phyloP scores from a whole-genome alignment of 805 yeast genomes.

The Candida adriatica region DNA sequence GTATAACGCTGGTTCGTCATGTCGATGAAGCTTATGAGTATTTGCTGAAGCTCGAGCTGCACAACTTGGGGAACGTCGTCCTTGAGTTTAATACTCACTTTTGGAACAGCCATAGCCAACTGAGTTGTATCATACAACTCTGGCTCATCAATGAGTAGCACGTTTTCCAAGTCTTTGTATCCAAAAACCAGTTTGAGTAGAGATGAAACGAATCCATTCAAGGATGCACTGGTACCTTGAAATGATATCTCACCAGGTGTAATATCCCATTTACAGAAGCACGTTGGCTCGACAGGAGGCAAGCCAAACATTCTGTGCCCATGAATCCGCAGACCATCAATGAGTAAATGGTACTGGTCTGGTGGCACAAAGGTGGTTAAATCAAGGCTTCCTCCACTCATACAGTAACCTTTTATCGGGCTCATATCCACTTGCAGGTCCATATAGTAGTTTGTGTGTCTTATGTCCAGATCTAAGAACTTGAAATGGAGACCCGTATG shows the following conservation, averaged over 20 bases:
- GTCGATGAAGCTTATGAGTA: slow-evolving; percentile 51
- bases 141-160: slow-evolving; percentile 50
- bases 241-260: slow-evolving; percentile 52
- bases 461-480: slow-evolving; percentile 65
- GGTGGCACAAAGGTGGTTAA: slow-evolving; percentile 7
- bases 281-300: slow-evolving; percentile 85
- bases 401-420: slow-evolving; percentile 39
- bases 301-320: slow-evolving; percentile 92
- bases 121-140: slow-evolving; percentile 63
- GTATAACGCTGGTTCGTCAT: slow-evolving; percentile 63
- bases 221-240: slow-evolving; percentile 40
- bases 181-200: slow-evolving; percentile 51
- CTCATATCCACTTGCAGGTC: slow-evolving; percentile 73
- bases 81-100: slow-evolving; percentile 34
- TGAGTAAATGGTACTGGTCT: slow-evolving; percentile 31
- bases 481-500: slow-evolving; percentile 60
- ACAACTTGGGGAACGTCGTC: slow-evolving; percentile 25
- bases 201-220: slow-evolving; percentile 37
- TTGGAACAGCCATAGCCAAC: slow-evolving; percentile 48
- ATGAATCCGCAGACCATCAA: slow-evolving; percentile 61
- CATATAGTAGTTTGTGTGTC: slow-evolving; percentile 91
- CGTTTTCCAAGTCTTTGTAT: slow-evolving; percentile 69
- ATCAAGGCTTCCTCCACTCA: slow-evolving; percentile 12
- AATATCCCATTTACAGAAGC: slow-evolving; percentile 87
- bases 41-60: slow-evolving; percentile 17